These are phyloP conservation scores for Xylariales sp. DNA, from an alignment of 2,329 filamentous ascomycete species.

Conservation along the genomic window DNA sequence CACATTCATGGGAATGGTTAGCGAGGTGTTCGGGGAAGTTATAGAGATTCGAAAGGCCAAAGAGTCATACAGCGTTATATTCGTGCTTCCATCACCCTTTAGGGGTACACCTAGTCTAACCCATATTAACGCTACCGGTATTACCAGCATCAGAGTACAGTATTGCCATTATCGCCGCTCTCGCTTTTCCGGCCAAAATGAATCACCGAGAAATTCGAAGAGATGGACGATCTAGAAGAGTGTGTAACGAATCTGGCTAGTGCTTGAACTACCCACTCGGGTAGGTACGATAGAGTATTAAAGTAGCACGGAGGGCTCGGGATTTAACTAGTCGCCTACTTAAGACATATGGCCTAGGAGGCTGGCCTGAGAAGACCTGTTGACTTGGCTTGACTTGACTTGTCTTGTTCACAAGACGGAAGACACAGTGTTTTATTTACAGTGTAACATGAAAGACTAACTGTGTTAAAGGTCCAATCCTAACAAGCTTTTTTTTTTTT, in stretches of 20 bases:
- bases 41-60: background rate
- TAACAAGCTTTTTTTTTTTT: conserved; percentile 18
- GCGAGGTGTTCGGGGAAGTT: background rate
- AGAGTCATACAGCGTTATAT: background rate
- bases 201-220: background rate
- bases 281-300: background rate
- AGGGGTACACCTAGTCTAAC: too few relatives aligned
- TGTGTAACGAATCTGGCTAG: conserved; percentile 4
- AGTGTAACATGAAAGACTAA: conserved; percentile 13
- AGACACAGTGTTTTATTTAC: background rate
- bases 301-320: background rate
- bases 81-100: background rate
- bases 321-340: background rate
- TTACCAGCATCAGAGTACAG: background rate
- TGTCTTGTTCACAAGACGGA: background rate
- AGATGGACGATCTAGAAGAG: background rate
- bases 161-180: background rate
- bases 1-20: background rate
- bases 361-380: background rate
- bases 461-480: conserved; percentile 18
- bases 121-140: too few relatives aligned
- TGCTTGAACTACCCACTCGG: background rate
- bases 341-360: background rate
- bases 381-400: background rate
- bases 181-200: background rate